These are phyloP conservation scores for Dioszegia hungarica DNA, from an alignment of 768 basidiomycete genomes.

Conservation along the genomic window DNA sequence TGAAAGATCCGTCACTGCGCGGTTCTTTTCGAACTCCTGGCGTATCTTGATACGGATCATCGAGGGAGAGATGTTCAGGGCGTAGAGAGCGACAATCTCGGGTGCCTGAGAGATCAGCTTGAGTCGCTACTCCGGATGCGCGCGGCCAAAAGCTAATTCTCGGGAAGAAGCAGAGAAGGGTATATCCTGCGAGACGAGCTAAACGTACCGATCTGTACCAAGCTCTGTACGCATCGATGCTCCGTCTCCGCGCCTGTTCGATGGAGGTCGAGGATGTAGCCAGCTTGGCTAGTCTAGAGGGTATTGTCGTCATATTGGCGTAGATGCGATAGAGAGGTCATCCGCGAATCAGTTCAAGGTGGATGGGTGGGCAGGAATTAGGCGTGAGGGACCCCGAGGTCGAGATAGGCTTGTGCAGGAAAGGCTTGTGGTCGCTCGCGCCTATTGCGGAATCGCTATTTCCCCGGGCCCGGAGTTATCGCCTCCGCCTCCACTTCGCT, in stretches of 20 bases:
- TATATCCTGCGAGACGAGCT: not conserved
- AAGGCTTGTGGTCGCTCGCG: too few species aligned
- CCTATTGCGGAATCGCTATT: too few species aligned
- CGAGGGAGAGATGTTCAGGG: slow-evolving; percentile 70
- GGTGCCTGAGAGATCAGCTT: slow-evolving; percentile 62
- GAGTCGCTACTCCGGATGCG: too few species aligned
- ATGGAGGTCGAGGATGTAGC: slow-evolving; percentile 57
- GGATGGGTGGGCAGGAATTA: not conserved
- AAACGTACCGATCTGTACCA: slow-evolving; percentile 83
- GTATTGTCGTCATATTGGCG: slow-evolving; percentile 70
- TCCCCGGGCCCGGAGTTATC: too few species aligned
- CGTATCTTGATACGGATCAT: slow-evolving; percentile 76
- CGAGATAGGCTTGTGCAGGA: too few species aligned
- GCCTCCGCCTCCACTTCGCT: too few species aligned
- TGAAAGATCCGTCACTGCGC: slow-evolving; percentile 70
- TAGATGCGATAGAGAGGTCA: not conserved
- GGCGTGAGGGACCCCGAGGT: too few species aligned
- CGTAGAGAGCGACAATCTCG: slow-evolving; percentile 76
- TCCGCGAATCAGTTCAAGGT: not conserved
- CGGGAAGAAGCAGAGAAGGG: too few species aligned
- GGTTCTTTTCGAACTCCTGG: slow-evolving; percentile 78
- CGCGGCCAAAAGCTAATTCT: too few species aligned
- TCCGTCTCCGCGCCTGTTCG: slow-evolving; percentile 63
- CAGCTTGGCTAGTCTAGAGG: slow-evolving; percentile 73
- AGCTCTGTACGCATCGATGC: slow-evolving; percentile 75